A percentile compares a stretch with the other conserved stretches of the same genome.
Evolutionary conservation across 208 protist species (phyloP).

Genomic region (Trypanosoma congolense): DNA sequence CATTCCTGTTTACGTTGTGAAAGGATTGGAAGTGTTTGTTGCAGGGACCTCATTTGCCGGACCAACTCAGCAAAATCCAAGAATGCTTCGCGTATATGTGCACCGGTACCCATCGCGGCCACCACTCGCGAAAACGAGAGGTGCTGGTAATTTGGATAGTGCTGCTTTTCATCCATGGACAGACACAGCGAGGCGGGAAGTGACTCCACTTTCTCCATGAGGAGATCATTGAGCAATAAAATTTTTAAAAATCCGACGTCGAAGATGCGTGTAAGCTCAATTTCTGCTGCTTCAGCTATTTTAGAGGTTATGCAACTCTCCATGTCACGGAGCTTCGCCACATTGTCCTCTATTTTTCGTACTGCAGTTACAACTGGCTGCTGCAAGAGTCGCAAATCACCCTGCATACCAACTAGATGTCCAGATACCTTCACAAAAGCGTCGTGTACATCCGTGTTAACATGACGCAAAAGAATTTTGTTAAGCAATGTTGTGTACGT

Average conservation of each 20-base stretch:
- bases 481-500: constrained; percentile 49
- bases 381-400: constrained; percentile 66
- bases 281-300: constrained; percentile 41
- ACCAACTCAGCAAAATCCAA: constrained; percentile 12
- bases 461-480: constrained; percentile 58
- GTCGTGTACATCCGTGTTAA: constrained; percentile 73
- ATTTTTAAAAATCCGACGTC: constrained; percentile 47
- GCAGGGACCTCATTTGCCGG: constrained; percentile 19
- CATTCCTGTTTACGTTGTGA: constrained; percentile 19
- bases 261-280: constrained; percentile 58
- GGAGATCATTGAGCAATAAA: constrained; percentile 59
- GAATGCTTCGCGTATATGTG: constrained; percentile 12
- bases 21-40: constrained; percentile 12
- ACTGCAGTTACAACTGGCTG: constrained; percentile 43
- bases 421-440: constrained; percentile 73
- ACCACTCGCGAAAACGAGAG: neutral
- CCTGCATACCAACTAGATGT: constrained; percentile 64
- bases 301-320: constrained; percentile 33
- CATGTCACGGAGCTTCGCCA: constrained; percentile 30
- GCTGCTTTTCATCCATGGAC: constrained; percentile 1
- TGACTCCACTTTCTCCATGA: constrained; percentile 39
- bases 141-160: too few species aligned
- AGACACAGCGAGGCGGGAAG: constrained; percentile 13
- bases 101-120: constrained; percentile 5
- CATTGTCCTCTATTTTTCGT: constrained; percentile 39